phyloP scores from a whole-genome alignment of 768 basidiomycete genomes.

The Rhizopogon vulgaris region DNA sequence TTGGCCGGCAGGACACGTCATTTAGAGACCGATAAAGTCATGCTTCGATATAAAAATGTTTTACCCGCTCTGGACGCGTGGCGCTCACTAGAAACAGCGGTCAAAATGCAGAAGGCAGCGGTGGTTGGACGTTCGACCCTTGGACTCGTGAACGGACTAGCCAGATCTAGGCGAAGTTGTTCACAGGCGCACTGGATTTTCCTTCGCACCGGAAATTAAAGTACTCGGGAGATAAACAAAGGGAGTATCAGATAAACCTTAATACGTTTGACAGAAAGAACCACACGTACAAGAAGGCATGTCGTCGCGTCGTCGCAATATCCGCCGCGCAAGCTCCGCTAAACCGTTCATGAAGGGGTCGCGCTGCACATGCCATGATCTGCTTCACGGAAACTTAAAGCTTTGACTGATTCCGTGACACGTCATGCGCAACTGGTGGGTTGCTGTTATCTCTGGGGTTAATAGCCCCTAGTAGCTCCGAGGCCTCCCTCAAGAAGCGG shows the following conservation, averaged over 20 bases:
- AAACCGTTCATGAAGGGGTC: neutral
- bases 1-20: neutral
- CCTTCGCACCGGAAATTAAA: constrained; percentile 6
- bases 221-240: neutral
- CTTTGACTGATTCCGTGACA: neutral
- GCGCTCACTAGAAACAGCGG: constrained; percentile 1
- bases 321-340: neutral
- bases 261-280: constrained; percentile 2
- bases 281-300: neutral
- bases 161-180: constrained; percentile 9
- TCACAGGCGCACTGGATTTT: constrained; percentile 15
- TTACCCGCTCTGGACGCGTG: neutral
- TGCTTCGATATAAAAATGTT: neutral
- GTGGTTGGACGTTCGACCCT: neutral
- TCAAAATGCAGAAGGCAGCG: neutral
- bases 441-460: constrained; percentile 6
- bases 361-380: neutral
- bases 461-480: neutral
- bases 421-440: constrained; percentile 3
- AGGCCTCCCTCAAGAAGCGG: constrained; percentile 1
- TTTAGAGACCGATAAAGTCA: neutral
- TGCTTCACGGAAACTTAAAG: neutral
- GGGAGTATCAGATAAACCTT: constrained; percentile 9
- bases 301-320: constrained; percentile 3
- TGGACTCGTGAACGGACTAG: constrained; percentile 3